Conservation (phyloP, 192 early-diverging fungal species). For the Linnemannia exigua region DNA sequence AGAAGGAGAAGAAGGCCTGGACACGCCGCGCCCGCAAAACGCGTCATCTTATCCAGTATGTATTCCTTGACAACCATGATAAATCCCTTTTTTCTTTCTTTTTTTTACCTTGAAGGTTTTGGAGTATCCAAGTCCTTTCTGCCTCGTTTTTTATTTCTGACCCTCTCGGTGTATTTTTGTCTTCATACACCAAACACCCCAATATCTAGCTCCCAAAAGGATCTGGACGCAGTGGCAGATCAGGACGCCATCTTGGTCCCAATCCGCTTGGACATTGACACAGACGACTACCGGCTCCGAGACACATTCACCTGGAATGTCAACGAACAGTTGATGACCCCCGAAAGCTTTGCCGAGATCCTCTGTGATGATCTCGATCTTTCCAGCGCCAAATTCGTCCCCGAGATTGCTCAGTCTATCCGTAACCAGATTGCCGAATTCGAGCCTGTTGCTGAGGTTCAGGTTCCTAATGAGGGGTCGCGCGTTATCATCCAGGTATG, state of each 20-base stretch:
- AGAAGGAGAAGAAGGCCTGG: constrained; percentile 58
- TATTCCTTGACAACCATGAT: neutral
- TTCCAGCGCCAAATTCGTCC: constrained; percentile 61
- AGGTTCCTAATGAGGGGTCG: constrained; percentile 58
- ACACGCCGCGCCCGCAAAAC: constrained; percentile 44
- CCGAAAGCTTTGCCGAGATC: constrained; percentile 88
- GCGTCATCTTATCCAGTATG: constrained; percentile 57
- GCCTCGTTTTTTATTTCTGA: neutral
- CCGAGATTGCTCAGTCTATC: constrained; percentile 70
- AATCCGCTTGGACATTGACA: constrained; percentile 92
- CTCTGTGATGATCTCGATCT: constrained; percentile 85
- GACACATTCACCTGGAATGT: constrained; percentile 96
- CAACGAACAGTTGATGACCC: constrained; percentile 83
- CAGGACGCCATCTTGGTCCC: constrained; percentile 86
- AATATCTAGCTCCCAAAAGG: constrained; percentile 51
- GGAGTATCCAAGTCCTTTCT: no score
- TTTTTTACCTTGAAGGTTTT: neutral
- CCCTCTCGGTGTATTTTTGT: neutral
- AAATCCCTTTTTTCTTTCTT: neutral
- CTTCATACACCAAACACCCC: neutral
- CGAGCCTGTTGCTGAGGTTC: constrained; percentile 63
- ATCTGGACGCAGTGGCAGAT: constrained; percentile 69
- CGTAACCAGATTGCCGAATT: constrained; percentile 73
- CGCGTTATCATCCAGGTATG: constrained; percentile 67
- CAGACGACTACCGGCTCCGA: constrained; percentile 86